Conservation (phyloP, 371 early-diverging fungal genomes). For the Smittium mucronatum region DNA sequence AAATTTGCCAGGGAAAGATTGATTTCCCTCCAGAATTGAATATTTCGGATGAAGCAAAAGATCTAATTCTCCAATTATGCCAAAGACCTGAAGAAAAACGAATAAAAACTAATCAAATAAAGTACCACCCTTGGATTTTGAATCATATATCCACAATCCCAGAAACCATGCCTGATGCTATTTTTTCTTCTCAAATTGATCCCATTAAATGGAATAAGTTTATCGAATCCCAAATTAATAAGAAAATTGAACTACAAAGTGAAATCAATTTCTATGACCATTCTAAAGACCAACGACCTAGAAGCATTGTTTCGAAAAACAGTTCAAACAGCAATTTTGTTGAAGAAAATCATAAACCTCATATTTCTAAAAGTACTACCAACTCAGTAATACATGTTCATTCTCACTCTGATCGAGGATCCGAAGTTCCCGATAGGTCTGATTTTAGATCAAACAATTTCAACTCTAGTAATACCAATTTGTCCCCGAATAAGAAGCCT, state of each 20-base stretch:
- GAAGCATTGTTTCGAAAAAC: too few relatives aligned
- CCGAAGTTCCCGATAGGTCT: not conserved
- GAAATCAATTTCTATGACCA: too few relatives aligned
- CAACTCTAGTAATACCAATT: not conserved
- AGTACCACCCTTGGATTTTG: constrained; percentile 6
- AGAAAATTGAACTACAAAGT: not conserved
- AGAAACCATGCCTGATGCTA: constrained; percentile 5
- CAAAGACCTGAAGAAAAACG: constrained; percentile 12
- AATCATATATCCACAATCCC: constrained; percentile 4
- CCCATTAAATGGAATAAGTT: constrained; percentile 1
- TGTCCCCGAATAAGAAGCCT: not conserved
- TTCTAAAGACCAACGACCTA: too few relatives aligned
- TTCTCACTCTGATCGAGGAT: not conserved
- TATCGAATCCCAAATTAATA: not conserved
- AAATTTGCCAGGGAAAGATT: constrained; percentile 64
- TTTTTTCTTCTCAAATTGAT: not conserved
- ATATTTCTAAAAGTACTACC: too few relatives aligned
- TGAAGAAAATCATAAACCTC: too few relatives aligned
- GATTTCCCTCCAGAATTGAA: constrained; percentile 57
- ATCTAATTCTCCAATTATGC: constrained; percentile 66
- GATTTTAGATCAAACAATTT: not conserved
- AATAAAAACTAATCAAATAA: constrained; percentile 10
- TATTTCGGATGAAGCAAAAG: constrained; percentile 58
- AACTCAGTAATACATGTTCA: not conserved
- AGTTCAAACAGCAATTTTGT: not conserved